Evolutionary conservation across 2,329 filamentous ascomycete species (phyloP).

Genomic region (Phialocephala sp.): DNA sequence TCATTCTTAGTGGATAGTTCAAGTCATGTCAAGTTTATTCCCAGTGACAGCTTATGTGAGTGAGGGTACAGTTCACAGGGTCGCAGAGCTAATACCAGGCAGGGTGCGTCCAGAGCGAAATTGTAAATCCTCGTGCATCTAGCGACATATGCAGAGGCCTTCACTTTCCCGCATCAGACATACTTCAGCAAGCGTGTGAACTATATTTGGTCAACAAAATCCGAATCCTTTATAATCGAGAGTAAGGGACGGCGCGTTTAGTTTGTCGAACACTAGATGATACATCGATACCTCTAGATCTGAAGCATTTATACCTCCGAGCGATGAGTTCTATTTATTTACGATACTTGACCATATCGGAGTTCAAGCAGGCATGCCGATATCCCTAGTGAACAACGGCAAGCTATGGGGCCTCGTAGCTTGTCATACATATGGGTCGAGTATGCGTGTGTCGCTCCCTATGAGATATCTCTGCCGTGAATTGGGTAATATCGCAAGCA

Average conservation of each 20-base stretch:
- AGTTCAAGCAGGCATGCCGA: conserved; percentile 88
- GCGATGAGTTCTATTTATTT: conserved; percentile 89
- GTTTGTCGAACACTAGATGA: conserved; percentile 78
- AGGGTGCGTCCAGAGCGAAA: conserved; percentile 9
- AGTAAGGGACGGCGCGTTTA: conserved; percentile 76
- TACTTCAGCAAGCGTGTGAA: conserved; percentile 80
- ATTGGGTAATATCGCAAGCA: conserved; percentile 58
- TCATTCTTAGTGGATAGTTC: background rate
- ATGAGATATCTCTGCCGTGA: conserved; percentile 87
- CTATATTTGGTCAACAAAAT: conserved; percentile 88
- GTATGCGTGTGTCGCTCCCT: conserved; percentile 88
- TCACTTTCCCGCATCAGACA: conserved; percentile 83
- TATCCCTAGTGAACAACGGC: conserved; percentile 82
- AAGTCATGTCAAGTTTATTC: background rate
- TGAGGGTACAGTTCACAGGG: background rate
- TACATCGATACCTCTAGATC: conserved; percentile 74
- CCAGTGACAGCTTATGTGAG: no score
- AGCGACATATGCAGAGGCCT: conserved; percentile 11
- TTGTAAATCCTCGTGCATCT: conserved; percentile 2
- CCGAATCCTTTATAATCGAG: conserved; percentile 81
- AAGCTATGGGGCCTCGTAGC: conserved; percentile 87
- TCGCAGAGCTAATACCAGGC: background rate
- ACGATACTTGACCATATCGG: conserved; percentile 85
- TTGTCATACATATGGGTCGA: conserved; percentile 73
- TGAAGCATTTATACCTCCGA: conserved; percentile 81